Base-by-base conservation (phyloP, 2,329 filamentous ascomycete genomes). In the Microdochium trichocladiopsis region DNA sequence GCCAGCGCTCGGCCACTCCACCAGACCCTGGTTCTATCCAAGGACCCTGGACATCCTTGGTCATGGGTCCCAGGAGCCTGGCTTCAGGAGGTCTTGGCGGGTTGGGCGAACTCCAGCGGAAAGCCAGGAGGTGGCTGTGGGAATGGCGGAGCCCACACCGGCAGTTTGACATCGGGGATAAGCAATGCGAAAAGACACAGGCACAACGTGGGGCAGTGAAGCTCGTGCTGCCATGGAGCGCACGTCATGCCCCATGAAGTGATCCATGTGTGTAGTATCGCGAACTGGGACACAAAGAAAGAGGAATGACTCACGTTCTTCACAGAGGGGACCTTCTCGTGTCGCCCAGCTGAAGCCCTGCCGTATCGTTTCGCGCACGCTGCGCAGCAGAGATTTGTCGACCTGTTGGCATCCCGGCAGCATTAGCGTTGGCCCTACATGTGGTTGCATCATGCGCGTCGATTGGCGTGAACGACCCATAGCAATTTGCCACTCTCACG, bases 331-430 rank as follows among this genome's bases (percentile, higher is more conserved):
- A 1, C 94, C 94, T 80, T 99, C 94, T 57, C 94, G 80, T 28
- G 92, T 90, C 49, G 90, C 94, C 94, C 94, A 99, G 67, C 87
- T 91, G 71, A 99, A 99, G 28, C 94, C 94, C 71, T 99, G 94
- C 48, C 90, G 86, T 61, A 99, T 90, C 8, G 89, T 93, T 66
- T 99, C 94, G 60, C 91, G 86, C 47, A 96, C 93, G 33, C 85
- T 87, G 61, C 86, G 85, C 28, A 99, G 80, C 21, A 92, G 78
- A 69, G 93, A 95, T 72, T 95, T 94, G 73, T 99, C 92, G 55
- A 97, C 90, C 82, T 85, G 64, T 43, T 51, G 41, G 18, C 6
- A 10, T 22, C 6, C 11, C 21, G 18, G 14, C 6, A 21, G 41
- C 9, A 22, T 45, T 22, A 45, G 41, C 41, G 18, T 22, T 23